Evolutionary conservation across 2,329 filamentous ascomycete genomes (phyloP), one percentile per base, ranked within the genome.

Genomic region (Onygenales sp.): DNA sequence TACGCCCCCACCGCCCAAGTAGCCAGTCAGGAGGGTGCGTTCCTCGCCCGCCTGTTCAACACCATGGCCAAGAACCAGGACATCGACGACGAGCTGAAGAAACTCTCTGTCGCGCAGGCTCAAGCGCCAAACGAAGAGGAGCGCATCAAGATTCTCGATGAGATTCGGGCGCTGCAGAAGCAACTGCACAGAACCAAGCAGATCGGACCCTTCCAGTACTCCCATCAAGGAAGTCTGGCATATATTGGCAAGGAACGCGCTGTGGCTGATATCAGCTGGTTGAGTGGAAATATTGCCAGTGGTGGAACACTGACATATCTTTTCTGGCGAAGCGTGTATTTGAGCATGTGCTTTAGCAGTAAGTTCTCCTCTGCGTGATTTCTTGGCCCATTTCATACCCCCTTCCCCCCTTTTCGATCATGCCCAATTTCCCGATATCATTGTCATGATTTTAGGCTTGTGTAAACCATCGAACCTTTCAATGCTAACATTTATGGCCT

Each of bases 311-410:
- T 97, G 74, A 98, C 93, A 54, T 98, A 95, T 76, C 82, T 96
- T 62, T 98, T 98, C 83, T 98, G 93, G 93, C 83, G 91, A 70
- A 94, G 88, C 68, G 93, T 92, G 53, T 98, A 98, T 73, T 78
- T 98, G 71, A 96, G 89, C 80, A 98, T 98, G 93, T 96, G 92
- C 83, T 98, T 98, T 74, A 97, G 91, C 84, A 91, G 89, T 93
- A 81, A 84, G 89, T 87, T 61, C 56, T 36, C 38, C 41, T 48
- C 14, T 44, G 48, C 27, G 32, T 47, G 8, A 17, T 48, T 50
- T 38, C 17, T 33, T 41, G 46, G 5, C 44, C 33, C 44, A 10
- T 11, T 49, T n/a, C 57, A 35, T n/a, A 27, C 14, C 50, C 43
- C 44, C 44, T 17, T 39, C 17, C 39, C 5, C 36, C 14, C 51